Conservation (phyloP, 495 filamentous ascomycete species). For the Copromyces sp. region DNA sequence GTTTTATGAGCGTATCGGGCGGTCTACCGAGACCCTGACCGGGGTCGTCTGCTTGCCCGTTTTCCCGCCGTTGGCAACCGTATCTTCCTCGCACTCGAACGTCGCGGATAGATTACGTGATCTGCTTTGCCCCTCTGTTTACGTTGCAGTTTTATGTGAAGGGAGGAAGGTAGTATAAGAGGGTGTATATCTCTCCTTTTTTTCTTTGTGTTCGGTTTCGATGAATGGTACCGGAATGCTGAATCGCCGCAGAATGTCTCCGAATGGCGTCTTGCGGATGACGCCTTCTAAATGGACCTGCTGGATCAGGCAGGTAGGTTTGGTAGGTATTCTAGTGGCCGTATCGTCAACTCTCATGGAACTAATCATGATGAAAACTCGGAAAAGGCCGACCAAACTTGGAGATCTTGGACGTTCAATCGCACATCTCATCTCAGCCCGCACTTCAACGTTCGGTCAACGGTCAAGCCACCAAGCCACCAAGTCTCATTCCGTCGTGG, state of each 20-base stretch:
- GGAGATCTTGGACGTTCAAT: background rate
- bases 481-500: background rate
- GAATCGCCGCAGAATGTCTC: background rate
- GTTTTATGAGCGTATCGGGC: background rate
- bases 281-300: background rate
- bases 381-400: background rate
- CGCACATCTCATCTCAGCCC: background rate
- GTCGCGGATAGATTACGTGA: background rate
- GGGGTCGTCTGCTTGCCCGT: background rate
- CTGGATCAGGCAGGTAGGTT: background rate
- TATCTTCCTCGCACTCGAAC: background rate
- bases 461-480: background rate
- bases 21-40: background rate
- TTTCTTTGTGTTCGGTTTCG: too few relatives aligned
- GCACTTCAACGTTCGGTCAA: background rate
- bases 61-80: background rate
- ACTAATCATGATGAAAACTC: background rate
- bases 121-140: background rate
- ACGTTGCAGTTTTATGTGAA: background rate
- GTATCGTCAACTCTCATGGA: background rate
- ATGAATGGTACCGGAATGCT: background rate
- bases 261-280: background rate
- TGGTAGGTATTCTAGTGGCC: background rate
- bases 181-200: background rate
- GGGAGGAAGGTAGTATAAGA: background rate